phyloP scores from a whole-genome alignment of 139 green algal genomes.

The Haematococcus lacustris region DNA sequence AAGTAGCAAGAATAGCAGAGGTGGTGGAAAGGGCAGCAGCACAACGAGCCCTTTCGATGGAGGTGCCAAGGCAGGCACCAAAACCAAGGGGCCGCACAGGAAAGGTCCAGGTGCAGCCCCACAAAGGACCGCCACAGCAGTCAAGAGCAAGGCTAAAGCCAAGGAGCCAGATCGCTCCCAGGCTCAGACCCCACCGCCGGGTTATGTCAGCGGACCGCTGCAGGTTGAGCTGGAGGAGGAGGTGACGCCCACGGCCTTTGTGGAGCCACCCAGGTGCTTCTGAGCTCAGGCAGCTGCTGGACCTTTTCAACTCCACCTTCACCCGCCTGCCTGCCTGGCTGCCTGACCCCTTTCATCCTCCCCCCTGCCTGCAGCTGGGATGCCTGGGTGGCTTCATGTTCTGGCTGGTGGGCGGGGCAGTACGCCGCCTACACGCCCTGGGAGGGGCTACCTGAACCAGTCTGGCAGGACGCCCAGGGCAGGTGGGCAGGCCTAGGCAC shows the following conservation, averaged over 20 bases:
- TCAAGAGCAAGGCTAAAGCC: no score
- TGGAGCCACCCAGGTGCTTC: conserved; percentile 5
- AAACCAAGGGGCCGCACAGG: no score
- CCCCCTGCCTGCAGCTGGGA: not conserved
- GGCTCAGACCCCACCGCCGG: no score
- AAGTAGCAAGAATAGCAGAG: no score
- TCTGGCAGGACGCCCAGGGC: conserved; percentile 36
- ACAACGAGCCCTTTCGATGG: no score
- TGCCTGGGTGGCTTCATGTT: not conserved
- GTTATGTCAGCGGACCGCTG: not conserved
- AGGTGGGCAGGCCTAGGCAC: no score
- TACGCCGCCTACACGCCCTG: conserved; percentile 52
- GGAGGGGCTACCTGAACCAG: conserved; percentile 43
- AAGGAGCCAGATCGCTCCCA: no score
- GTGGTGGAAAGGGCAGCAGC: no score
- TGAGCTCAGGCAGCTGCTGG: not conserved
- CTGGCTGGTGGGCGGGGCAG: conserved; percentile 46
- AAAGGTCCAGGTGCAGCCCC: no score
- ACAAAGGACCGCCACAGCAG: no score
- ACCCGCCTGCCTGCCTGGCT: not conserved
- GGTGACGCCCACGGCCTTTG: conserved; percentile 1
- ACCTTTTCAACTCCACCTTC: not conserved
- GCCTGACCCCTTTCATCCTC: not conserved
- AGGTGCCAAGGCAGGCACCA: no score
- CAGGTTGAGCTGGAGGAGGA: conserved; percentile 6